Evolutionary conservation across 192 early-diverging fungal species (phyloP).

Genomic region (Coemansia sp.): DNA sequence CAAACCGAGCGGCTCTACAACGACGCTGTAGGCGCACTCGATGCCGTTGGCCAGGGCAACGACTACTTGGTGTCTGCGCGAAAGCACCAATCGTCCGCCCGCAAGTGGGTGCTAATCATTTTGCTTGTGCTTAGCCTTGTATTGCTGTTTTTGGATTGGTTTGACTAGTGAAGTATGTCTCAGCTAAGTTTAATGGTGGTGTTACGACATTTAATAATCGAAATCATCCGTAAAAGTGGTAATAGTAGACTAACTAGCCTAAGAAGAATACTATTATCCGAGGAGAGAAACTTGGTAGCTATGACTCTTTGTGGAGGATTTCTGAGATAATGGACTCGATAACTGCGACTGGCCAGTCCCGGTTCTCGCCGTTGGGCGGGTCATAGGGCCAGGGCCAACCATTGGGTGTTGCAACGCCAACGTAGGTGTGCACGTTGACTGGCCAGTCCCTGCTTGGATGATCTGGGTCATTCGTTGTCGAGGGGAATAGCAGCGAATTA

Average conservation of each 20-base stretch:
- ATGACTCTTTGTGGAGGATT: neutral
- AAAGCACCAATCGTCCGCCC: conserved; percentile 63
- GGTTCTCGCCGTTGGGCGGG: conserved; percentile 6
- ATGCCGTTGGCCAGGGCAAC: conserved; percentile 69
- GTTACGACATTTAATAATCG: neutral
- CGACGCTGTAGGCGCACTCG: conserved; percentile 68
- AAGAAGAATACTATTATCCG: neutral
- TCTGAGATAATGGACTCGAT: conserved; percentile 18
- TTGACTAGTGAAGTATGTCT: conserved; percentile 50
- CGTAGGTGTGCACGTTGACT: conserved; percentile 25
- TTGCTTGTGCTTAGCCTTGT: conserved; percentile 72
- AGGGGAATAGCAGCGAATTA: neutral
- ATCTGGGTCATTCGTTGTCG: conserved; percentile 14
- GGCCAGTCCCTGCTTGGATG: conserved; percentile 48
- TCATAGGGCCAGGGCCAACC: neutral
- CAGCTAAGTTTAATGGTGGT: neutral
- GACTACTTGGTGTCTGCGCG: conserved; percentile 63
- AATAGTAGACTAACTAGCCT: neutral
- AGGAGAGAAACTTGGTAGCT: neutral
- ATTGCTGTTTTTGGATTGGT: conserved; percentile 79
- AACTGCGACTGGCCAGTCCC: conserved; percentile 50
- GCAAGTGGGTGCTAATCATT: conserved; percentile 76
- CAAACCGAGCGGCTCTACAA: conserved; percentile 73
- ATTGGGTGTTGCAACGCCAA: neutral
- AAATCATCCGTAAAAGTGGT: neutral